Evolutionary conservation across 2,329 filamentous ascomycete species (phyloP), one percentile per base, ranked within the genome.

Genomic region (Penicillium sp.): DNA sequence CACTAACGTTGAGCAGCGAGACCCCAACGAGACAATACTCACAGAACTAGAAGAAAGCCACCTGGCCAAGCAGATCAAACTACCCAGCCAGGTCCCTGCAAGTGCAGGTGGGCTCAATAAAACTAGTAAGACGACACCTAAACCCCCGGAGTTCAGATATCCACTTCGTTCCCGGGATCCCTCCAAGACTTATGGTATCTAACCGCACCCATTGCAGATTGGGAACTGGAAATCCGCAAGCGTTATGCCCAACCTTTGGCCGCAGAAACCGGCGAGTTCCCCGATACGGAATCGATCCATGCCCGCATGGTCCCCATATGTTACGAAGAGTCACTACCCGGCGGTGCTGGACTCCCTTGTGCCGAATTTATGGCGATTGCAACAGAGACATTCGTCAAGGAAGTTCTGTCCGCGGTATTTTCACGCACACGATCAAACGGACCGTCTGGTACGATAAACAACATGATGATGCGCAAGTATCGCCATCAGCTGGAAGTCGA

Each of bases 391-490:
- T 87, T 81, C 64, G 77, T 88, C 54, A 88, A 88, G 68, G 82
- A 86, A 64, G 77, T 83, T 2, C 72, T 87, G 2, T 78, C 79
- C 5, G 74, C 76, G 32, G 75, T 86, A 13, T 81, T 86, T 56
- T 76, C 77, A 4, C 80, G 83, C 31, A 81, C 82, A 3, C 74
- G 80, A 47, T 76, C 75, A 27, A 86, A 87, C 58, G 83, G 81
- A 1, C 78, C 82, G 1, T 87, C 87, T 3, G 80, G 85, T 32
- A 86, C 86, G 40, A 84, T 84, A 40, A 82, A 81, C 34, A 90
- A 88, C 79, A 84, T 97, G 55, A 88, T 92, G 70, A 96, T 91
- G 2, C 83, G 87, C 62, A 87, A 85, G 55, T 97, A 93, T 73
- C 86, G 85, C 59, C 82, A 83, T 55, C 89, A 91, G 69, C 80